phyloP scores from a whole-genome alignment of 345 rosid species.

The Schrenkiella parvula region DNA sequence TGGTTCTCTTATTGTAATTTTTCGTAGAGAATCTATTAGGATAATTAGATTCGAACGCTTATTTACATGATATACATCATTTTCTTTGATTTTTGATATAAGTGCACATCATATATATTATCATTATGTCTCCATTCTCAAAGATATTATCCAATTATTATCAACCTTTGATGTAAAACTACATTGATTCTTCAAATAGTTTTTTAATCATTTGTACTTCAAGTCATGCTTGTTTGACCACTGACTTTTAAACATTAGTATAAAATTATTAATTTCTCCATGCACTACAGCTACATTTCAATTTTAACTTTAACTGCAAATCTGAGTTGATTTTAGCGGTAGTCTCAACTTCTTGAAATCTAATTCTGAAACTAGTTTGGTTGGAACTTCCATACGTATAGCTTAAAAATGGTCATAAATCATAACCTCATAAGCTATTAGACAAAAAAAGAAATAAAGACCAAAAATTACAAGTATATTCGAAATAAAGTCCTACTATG shows the following conservation, averaged over 20 bases:
- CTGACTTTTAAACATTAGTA: slow-evolving; percentile 14
- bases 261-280: background rate
- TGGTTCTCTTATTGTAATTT: background rate
- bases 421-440: background rate
- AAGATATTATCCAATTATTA: slow-evolving; percentile 27
- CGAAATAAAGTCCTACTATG: background rate
- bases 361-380: background rate
- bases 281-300: background rate
- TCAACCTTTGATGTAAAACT: slow-evolving; percentile 3
- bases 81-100: background rate
- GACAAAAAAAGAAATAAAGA: background rate
- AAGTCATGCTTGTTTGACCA: slow-evolving; percentile 33
- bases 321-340: background rate
- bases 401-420: background rate
- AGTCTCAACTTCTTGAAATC: background rate
- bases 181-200: slow-evolving; percentile 14
- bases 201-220: slow-evolving; percentile 28
- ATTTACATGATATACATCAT: background rate
- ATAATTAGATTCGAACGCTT: background rate
- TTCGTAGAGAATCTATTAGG: background rate
- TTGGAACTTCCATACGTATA: background rate
- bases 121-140: slow-evolving; percentile 17
- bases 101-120: slow-evolving; percentile 20
- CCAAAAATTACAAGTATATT: background rate
- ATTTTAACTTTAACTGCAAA: background rate